Conservation (phyloP, 345 rosid species). For the Luvunga scandens region DNA sequence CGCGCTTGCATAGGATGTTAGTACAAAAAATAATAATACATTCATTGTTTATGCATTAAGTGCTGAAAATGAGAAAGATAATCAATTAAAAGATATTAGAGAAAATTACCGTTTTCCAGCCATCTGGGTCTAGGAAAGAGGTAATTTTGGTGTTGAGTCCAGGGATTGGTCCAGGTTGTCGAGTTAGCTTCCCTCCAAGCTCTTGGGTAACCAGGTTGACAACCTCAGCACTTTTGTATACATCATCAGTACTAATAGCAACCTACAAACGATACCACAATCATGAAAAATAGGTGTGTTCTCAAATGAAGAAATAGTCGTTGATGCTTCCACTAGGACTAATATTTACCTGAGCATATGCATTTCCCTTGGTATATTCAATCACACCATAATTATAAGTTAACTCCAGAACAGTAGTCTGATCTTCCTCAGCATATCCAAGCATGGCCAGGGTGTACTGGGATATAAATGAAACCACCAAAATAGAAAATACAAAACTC, state of each 20-base stretch:
- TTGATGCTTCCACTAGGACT: background rate
- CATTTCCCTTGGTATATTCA: conserved; percentile 91
- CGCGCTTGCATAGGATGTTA: no score
- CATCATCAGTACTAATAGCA: conserved; percentile 87
- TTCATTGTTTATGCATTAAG: no score
- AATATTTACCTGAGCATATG: conserved; percentile 73
- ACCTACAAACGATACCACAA: conserved; percentile 35
- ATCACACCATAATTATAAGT: conserved; percentile 82
- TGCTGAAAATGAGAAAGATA: background rate
- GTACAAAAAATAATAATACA: no score
- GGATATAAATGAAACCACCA: conserved; percentile 2
- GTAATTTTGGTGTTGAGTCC: conserved; percentile 87
- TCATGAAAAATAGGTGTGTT: background rate
- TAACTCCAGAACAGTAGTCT: conserved; percentile 80
- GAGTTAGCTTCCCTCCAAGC: conserved; percentile 89
- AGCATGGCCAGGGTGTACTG: conserved; percentile 86
- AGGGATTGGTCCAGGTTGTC: conserved; percentile 83
- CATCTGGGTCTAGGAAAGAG: conserved; percentile 88
- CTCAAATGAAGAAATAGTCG: background rate
- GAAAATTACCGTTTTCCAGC: conserved; percentile 86
- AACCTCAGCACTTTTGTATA: conserved; percentile 91
- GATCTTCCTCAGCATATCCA: conserved; percentile 83
- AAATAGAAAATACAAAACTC: background rate
- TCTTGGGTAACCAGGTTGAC: conserved; percentile 65
- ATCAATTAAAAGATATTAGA: background rate